Conservation (phyloP, 805 yeast species). For the Soucietia sequanensis region DNA sequence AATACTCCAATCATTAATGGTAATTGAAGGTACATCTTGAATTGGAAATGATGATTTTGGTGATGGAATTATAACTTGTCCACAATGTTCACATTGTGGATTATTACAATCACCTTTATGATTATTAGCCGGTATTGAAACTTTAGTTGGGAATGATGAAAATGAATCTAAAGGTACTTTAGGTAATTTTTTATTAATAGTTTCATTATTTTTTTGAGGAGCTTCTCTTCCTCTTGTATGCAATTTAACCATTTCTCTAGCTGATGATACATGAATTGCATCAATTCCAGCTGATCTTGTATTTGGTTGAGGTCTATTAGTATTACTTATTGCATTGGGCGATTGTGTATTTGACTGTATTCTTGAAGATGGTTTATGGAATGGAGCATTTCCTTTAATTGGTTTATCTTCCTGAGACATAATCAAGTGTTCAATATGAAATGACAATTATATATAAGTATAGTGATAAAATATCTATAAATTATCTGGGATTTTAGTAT, state of each 20-base stretch:
- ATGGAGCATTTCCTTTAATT: too few relatives aligned
- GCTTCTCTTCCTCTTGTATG: conserved; percentile 44
- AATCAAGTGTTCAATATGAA: too few relatives aligned
- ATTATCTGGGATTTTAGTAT: too few relatives aligned
- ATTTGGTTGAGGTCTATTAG: too few relatives aligned
- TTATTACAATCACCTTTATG: conserved; percentile 38
- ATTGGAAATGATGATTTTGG: conserved; percentile 67
- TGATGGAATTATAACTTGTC: conserved; percentile 73
- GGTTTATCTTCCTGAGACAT: too few relatives aligned
- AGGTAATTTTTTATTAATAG: neutral
- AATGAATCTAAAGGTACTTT: conserved; percentile 11
- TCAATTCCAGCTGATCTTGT: conserved; percentile 43
- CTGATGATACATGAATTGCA: conserved; percentile 56
- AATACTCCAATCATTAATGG: conserved; percentile 73
- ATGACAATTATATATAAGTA: too few relatives aligned
- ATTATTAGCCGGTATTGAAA: conserved; percentile 43
- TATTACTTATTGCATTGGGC: too few relatives aligned
- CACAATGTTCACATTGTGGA: conserved; percentile 62
- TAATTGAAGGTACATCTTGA: conserved; percentile 65
- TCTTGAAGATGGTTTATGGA: conserved; percentile 2
- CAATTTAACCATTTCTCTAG: conserved; percentile 58
- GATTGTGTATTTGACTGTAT: too few relatives aligned
- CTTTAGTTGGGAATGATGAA: conserved; percentile 6
- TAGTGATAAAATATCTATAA: too few relatives aligned
- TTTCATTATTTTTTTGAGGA: neutral